phyloP scores from a whole-genome alignment of 2,329 filamentous ascomycete genomes.

The Allantophomopsis lycopodina region DNA sequence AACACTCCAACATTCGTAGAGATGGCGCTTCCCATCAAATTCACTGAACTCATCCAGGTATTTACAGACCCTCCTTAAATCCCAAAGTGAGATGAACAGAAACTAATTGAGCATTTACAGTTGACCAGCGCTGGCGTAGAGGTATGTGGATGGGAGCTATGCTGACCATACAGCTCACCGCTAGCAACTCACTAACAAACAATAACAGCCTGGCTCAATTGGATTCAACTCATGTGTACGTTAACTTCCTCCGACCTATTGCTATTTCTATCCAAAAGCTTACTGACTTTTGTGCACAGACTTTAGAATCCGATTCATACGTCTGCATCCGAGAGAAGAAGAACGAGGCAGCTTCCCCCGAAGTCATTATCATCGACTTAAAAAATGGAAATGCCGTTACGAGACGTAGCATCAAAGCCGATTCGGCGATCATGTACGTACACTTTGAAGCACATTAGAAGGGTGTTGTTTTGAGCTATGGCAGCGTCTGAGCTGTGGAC shows the following conservation, averaged over 20 bases:
- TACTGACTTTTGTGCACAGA: constrained; percentile 36
- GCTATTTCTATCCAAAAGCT: constrained; percentile 4
- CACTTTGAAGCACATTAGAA: too few species aligned
- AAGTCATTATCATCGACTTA: constrained; percentile 95
- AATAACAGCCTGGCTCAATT: constrained; percentile 52
- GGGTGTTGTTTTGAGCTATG: too few species aligned
- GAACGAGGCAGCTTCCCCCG: constrained; percentile 67
- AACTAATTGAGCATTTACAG: constrained; percentile 20
- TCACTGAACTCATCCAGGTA: constrained; percentile 78
- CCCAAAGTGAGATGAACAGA: constrained; percentile 55
- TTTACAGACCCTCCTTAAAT: constrained; percentile 70
- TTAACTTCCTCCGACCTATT: constrained; percentile 9
- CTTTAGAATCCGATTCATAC: constrained; percentile 92
- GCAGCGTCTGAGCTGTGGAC: too few species aligned
- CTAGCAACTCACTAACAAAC: constrained; percentile 12
- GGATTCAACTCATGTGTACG: constrained; percentile 80
- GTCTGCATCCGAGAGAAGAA: constrained; percentile 95
- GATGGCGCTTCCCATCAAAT: constrained; percentile 61
- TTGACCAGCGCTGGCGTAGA: constrained; percentile 37
- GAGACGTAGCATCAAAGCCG: constrained; percentile 90
- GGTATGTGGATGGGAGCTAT: constrained; percentile 24
- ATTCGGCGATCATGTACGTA: constrained; percentile 83
- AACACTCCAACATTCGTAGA: constrained; percentile 3
- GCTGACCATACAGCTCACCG: too few species aligned
- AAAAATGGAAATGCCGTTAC: constrained; percentile 96